These are phyloP conservation scores for Wickerhamomyces bovis DNA, from an alignment of 805 yeast species.

Conservation along the genomic window DNA sequence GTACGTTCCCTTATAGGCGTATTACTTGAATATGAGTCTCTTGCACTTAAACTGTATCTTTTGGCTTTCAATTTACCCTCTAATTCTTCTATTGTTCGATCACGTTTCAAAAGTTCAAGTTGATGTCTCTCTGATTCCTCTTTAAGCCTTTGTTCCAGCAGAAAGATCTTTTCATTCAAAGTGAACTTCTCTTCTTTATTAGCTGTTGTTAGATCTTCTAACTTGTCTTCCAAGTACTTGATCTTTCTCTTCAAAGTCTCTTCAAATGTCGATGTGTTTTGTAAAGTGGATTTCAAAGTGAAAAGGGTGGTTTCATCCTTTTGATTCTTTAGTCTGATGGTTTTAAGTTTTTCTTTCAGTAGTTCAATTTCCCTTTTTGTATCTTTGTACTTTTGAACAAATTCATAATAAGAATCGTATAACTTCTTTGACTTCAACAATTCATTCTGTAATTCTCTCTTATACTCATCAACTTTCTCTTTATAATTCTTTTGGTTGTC, in stretches of 20 bases:
- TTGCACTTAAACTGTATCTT: not conserved
- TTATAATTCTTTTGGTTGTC: not conserved
- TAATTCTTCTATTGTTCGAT: conserved; percentile 25
- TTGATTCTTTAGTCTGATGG: conserved; percentile 3
- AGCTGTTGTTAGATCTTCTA: conserved; percentile 17
- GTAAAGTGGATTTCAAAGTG: conserved; percentile 10
- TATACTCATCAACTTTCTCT: conserved; percentile 20
- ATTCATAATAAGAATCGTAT: conserved; percentile 29
- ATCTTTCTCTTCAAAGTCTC: conserved; percentile 15
- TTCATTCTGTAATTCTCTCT: conserved; percentile 27
- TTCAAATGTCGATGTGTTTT: conserved; percentile 12
- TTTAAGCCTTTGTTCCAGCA: conserved; percentile 20
- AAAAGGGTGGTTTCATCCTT: conserved; percentile 12
- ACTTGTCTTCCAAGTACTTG: conserved; percentile 22
- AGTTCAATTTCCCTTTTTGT: conserved; percentile 13
- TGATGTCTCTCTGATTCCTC: conserved; percentile 20
- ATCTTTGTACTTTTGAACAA: conserved; percentile 27
- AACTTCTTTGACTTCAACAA: conserved; percentile 28
- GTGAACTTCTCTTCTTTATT: conserved; percentile 26
- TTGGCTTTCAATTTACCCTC: conserved; percentile 14
- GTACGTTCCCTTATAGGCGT: not conserved
- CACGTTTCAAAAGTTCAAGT: conserved; percentile 20
- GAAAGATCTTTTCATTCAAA: conserved; percentile 21
- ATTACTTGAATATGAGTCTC: not conserved
- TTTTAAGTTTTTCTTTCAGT: conserved; percentile 16